Evolutionary conservation across 2,329 filamentous ascomycete genomes (phyloP).

Genomic region (Alternaria sp.): DNA sequence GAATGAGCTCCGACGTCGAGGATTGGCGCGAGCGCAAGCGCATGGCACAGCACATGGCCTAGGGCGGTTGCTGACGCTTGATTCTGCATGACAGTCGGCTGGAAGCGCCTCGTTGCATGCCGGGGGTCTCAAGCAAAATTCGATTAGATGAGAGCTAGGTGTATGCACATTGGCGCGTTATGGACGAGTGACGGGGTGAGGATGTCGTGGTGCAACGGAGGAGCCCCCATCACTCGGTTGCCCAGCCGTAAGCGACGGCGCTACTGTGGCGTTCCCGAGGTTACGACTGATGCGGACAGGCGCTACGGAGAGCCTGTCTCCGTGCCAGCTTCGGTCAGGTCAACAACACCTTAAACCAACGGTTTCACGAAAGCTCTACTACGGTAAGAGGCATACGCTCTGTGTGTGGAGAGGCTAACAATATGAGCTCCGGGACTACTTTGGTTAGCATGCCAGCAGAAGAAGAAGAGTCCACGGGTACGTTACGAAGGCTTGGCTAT

Average conservation of each 20-base stretch:
- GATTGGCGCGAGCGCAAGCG: background rate
- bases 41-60: background rate
- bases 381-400: background rate
- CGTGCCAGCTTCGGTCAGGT: slow-evolving; percentile 1
- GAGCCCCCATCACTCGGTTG: background rate
- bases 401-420: background rate
- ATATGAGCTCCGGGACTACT: background rate
- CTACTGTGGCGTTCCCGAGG: slow-evolving; percentile 5
- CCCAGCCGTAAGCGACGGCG: slow-evolving; percentile 2
- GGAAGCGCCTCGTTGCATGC: background rate
- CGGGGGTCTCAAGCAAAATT: background rate
- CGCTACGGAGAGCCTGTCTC: background rate
- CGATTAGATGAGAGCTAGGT: background rate
- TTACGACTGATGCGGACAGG: background rate
- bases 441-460: background rate
- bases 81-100: background rate
- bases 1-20: background rate
- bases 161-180: background rate
- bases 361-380: background rate
- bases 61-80: background rate
- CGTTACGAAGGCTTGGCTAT: background rate
- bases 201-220: background rate
- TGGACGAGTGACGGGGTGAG: background rate
- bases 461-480: background rate
- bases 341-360: background rate